These are phyloP conservation scores for Arthrobotrys musiformis DNA, from an alignment of 2,329 filamentous ascomycete genomes.

Conservation along the genomic window DNA sequence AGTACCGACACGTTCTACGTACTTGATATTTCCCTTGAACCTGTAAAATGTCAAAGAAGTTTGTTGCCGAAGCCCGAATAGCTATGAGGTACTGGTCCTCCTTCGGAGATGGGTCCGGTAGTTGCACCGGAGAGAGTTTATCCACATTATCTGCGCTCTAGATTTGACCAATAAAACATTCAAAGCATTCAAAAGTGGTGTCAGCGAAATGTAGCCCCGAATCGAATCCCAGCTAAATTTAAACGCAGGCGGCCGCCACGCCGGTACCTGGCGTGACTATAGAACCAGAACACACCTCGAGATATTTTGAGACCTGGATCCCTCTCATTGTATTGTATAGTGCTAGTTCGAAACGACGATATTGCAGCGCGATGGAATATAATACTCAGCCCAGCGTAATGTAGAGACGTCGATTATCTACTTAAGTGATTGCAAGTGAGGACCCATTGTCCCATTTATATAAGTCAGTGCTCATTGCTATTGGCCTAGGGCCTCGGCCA, in stretches of 20 bases:
- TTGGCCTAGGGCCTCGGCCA: too few relatives aligned
- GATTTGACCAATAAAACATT: not conserved
- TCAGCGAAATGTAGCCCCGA: slow-evolving; percentile 2
- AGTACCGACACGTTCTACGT: not conserved
- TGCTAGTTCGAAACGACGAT: too few relatives aligned
- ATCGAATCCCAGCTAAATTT: too few relatives aligned
- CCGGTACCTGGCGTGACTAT: too few relatives aligned
- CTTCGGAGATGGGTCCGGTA: slow-evolving; percentile 78
- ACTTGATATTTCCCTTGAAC: slow-evolving; percentile 92
- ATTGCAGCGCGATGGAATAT: too few relatives aligned
- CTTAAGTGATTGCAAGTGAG: too few relatives aligned
- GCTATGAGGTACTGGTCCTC: slow-evolving; percentile 84
- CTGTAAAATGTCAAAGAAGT: slow-evolving; percentile 97
- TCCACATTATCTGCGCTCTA: slow-evolving; percentile 86
- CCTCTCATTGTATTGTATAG: slow-evolving; percentile 71
- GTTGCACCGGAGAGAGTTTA: slow-evolving; percentile 75
- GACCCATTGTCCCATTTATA: too few relatives aligned
- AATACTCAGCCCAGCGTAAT: too few relatives aligned
- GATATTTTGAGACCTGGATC: slow-evolving; percentile 78
- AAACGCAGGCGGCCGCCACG: too few relatives aligned
- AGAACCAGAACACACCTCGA: slow-evolving; percentile 70
- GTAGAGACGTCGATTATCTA: too few relatives aligned
- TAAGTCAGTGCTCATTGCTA: too few relatives aligned
- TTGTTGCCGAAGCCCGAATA: slow-evolving; percentile 86
- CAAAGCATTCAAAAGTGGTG: too few relatives aligned